Evolutionary conservation across 106 monocot species (phyloP).

Genomic region (Dendrobium nobile): DNA sequence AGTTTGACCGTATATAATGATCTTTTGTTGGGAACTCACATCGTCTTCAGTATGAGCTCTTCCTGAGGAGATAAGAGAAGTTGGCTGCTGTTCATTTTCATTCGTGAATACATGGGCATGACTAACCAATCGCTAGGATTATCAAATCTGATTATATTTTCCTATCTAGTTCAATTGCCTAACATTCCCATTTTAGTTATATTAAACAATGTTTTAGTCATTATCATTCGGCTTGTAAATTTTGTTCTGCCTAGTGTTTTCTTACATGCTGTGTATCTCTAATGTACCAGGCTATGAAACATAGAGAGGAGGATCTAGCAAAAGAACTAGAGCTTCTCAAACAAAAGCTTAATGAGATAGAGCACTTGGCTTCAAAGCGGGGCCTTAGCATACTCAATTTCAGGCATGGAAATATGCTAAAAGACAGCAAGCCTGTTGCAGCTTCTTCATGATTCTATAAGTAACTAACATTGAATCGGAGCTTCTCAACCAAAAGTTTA

Average conservation of each 20-base stretch:
- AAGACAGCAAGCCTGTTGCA: conserved; percentile 13
- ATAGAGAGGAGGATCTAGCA: conserved; percentile 26
- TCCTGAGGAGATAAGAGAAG: no score
- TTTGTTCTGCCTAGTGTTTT: not conserved
- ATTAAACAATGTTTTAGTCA: not conserved
- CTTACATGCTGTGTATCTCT: not conserved
- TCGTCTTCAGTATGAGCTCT: no score
- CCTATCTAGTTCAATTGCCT: not conserved
- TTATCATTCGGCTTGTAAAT: not conserved
- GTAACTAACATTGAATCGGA: not conserved
- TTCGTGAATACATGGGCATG: no score
- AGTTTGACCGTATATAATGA: no score
- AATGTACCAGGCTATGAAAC: conserved; percentile 10
- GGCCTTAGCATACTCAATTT: conserved; percentile 34
- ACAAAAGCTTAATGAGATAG: conserved; percentile 32
- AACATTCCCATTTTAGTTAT: not conserved
- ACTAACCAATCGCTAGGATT: not conserved
- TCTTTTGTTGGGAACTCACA: no score
- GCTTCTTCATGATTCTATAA: conserved; percentile 9
- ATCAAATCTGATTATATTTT: not conserved
- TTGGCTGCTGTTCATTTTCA: no score
- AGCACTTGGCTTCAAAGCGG: conserved; percentile 16
- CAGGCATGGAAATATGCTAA: conserved; percentile 13
- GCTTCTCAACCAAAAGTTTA: not conserved
- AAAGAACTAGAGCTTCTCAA: conserved; percentile 32